phyloP scores from a whole-genome alignment of 495 filamentous ascomycete genomes.

The Thermochaetoides thermophila region DNA sequence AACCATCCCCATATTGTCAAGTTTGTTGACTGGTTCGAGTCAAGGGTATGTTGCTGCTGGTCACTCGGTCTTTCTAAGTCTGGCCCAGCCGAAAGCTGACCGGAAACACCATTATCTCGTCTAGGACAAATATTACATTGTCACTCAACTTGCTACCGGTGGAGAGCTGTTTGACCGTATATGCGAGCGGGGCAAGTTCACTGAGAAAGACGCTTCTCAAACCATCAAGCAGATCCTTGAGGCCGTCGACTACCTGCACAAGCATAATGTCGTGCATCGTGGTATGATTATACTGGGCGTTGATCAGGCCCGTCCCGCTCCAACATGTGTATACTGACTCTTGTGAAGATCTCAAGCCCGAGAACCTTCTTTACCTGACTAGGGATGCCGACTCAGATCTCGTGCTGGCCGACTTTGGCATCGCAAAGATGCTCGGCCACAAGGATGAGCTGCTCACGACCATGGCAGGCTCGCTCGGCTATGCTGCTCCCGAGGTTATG shows the following conservation, averaged over 20 bases:
- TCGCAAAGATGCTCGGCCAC: slow-evolving; percentile 92
- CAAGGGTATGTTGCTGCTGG: slow-evolving; percentile 49
- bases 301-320: too few species aligned
- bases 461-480: slow-evolving; percentile 98
- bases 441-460: slow-evolving; percentile 86
- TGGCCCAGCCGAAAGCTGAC: background rate
- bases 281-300: too few species aligned
- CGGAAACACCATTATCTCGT: slow-evolving; percentile 1
- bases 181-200: slow-evolving; percentile 96
- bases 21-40: slow-evolving; percentile 99
- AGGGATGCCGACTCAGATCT: slow-evolving; percentile 61
- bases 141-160: slow-evolving; percentile 90
- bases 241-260: slow-evolving; percentile 88
- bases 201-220: slow-evolving; percentile 94
- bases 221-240: slow-evolving; percentile 92
- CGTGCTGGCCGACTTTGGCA: slow-evolving; percentile 94
- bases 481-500: slow-evolving; percentile 97
- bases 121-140: slow-evolving; percentile 99
- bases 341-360: slow-evolving; percentile 78
- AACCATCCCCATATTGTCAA: slow-evolving; percentile 93
- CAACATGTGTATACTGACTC: background rate
- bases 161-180: slow-evolving; percentile 97
- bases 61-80: too few species aligned
- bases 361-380: slow-evolving; percentile 91
- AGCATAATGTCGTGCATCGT: slow-evolving; percentile 92